phyloP scores from a whole-genome alignment of 371 early-diverging fungal species.

The Umbelopsis sp. region DNA sequence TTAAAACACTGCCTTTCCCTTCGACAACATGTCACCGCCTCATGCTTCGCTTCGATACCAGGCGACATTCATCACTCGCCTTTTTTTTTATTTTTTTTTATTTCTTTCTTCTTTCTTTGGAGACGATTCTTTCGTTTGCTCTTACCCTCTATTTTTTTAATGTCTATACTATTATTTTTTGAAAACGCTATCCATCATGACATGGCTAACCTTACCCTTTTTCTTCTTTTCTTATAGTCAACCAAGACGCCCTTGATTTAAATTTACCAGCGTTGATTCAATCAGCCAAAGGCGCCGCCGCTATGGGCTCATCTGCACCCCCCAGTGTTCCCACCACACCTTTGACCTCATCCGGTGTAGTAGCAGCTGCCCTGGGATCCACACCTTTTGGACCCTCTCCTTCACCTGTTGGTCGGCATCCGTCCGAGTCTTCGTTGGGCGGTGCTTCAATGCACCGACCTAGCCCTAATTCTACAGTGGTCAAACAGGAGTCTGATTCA shows the following conservation, averaged over 20 bases:
- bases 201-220: background rate
- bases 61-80: too few relatives aligned
- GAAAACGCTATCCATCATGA: too few relatives aligned
- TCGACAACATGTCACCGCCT: too few relatives aligned
- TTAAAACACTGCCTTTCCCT: too few relatives aligned
- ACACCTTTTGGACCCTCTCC: background rate
- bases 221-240: background rate
- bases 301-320: background rate
- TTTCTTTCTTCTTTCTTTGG: too few relatives aligned
- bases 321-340: background rate
- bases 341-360: background rate
- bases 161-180: too few relatives aligned
- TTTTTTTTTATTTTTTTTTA: too few relatives aligned
- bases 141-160: too few relatives aligned
- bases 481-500: background rate
- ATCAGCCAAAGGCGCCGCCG: background rate
- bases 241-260: background rate
- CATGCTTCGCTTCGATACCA: too few relatives aligned
- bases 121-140: too few relatives aligned
- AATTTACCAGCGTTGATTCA: constrained; percentile 12
- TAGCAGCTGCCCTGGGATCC: background rate
- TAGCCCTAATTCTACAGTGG: background rate
- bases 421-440: background rate
- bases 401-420: background rate
- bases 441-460: background rate